Evolutionary conservation across 1,139 yeast genomes (phyloP).

Genomic region (Lizanozyma gosingica): DNA sequence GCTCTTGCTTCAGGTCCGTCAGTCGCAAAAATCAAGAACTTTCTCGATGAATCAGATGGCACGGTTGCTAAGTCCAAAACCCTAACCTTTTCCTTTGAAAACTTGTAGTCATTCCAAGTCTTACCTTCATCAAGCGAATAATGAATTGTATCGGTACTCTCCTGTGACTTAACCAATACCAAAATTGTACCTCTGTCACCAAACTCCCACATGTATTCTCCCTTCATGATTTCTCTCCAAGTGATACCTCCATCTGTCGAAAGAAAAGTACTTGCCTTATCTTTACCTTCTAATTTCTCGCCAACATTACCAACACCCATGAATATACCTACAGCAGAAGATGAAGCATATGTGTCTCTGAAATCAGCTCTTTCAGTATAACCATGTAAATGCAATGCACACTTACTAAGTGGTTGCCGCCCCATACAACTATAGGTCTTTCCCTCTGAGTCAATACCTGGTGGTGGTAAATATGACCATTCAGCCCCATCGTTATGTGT

Average conservation of each 20-base stretch:
- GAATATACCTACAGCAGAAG: slow-evolving; percentile 81
- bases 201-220: slow-evolving; percentile 84
- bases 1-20: slow-evolving; percentile 28
- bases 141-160: slow-evolving; percentile 46
- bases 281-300: slow-evolving; percentile 35
- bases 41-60: slow-evolving; percentile 80
- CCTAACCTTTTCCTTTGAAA: slow-evolving; percentile 46
- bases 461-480: slow-evolving; percentile 70
- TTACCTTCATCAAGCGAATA: slow-evolving; percentile 78
- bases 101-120: slow-evolving; percentile 62
- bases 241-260: slow-evolving; percentile 84
- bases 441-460: slow-evolving; percentile 55
- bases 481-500: slow-evolving; percentile 91
- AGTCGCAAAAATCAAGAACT: slow-evolving; percentile 47
- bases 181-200: slow-evolving; percentile 92
- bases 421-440: slow-evolving; percentile 41
- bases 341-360: slow-evolving; percentile 81
- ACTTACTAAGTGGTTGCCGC: slow-evolving; percentile 17
- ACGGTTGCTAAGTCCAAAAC: slow-evolving; percentile 79
- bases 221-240: slow-evolving; percentile 74
- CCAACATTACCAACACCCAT: slow-evolving; percentile 93
- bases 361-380: slow-evolving; percentile 79
- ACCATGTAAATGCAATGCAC: slow-evolving; percentile 84
- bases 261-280: slow-evolving; percentile 58
- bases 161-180: slow-evolving; percentile 54